Percentiles rank a stretch among this genome's conserved stretches.
Conservation (phyloP, 148 eudicot species). For the Chenopodium suecicum region DNA sequence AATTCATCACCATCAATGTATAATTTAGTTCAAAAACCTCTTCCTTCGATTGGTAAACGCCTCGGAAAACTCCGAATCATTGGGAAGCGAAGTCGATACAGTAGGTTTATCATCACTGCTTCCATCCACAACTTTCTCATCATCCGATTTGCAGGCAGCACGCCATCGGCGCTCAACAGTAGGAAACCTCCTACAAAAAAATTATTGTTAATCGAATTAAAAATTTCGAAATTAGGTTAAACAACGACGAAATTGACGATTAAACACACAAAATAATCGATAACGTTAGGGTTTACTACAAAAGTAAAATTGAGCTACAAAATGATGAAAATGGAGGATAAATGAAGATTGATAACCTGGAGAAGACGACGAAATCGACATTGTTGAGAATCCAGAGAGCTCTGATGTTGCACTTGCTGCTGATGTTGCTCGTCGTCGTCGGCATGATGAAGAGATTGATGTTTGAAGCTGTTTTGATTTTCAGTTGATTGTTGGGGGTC, state of each 20-base stretch:
- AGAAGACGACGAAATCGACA: constrained; percentile 66
- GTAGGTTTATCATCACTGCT: constrained; percentile 8
- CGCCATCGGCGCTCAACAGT: constrained; percentile 92
- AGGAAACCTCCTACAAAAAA: constrained; percentile 70
- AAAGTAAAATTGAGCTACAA: not conserved
- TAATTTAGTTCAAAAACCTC: constrained; percentile 39
- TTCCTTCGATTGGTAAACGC: constrained; percentile 65
- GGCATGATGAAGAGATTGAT: constrained; percentile 13
- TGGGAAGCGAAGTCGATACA: constrained; percentile 41
- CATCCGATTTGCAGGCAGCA: constrained; percentile 47
- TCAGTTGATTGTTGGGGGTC: too few relatives aligned
- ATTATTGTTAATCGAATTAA: not conserved
- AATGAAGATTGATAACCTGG: constrained; percentile 48
- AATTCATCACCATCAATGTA: not conserved
- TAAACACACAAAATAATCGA: not conserved
- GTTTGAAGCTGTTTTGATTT: not conserved
- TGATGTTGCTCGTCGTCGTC: constrained; percentile 7
- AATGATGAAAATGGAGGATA: not conserved
- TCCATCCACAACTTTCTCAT: constrained; percentile 16
- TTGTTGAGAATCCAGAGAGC: constrained; percentile 94
- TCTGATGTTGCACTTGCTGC: constrained; percentile 60
- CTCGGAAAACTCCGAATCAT: constrained; percentile 63
- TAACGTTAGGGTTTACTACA: constrained; percentile 8
- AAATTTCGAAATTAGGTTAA: not conserved
- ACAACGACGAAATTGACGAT: not conserved